These are phyloP conservation scores for Penicillium lividum DNA, from an alignment of 495 filamentous ascomycete genomes.

Conservation along the genomic window DNA sequence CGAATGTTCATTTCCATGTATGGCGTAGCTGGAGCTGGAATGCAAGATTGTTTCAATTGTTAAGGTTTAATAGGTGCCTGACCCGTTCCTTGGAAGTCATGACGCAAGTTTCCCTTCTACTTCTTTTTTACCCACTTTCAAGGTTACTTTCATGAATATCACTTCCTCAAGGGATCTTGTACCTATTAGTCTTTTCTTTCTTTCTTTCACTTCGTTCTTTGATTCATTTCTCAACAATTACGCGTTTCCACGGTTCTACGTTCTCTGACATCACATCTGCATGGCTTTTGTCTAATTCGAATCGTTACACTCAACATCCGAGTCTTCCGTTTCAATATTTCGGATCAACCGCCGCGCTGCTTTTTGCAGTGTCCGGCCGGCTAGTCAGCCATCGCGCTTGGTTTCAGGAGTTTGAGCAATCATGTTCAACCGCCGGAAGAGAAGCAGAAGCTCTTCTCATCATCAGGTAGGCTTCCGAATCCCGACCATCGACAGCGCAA, in stretches of 20 bases:
- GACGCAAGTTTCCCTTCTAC: conserved; percentile 31
- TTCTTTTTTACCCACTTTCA: not conserved
- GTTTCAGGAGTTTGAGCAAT: conserved; percentile 21
- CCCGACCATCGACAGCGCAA: not conserved
- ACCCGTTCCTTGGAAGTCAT: conserved; percentile 29
- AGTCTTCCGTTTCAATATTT: conserved; percentile 16
- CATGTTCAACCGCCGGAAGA: conserved; percentile 58
- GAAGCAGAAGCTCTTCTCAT: conserved; percentile 49
- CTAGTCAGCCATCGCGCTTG: conserved; percentile 5
- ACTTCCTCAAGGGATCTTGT: not conserved
- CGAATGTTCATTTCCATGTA: not conserved
- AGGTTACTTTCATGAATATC: too few species aligned
- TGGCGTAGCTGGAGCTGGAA: conserved; percentile 11
- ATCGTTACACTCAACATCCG: conserved; percentile 12
- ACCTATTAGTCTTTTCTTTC: not conserved
- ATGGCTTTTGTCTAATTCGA: conserved; percentile 10
- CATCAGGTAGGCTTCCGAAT: conserved; percentile 51
- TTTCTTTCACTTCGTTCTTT: conserved; percentile 10
- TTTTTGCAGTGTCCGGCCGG: conserved; percentile 30
- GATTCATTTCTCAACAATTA: not conserved
- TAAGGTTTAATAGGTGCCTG: conserved; percentile 14
- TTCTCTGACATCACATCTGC: conserved; percentile 7
- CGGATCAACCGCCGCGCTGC: conserved; percentile 32
- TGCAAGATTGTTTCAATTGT: conserved; percentile 20
- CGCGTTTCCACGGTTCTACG: not conserved